These are phyloP conservation scores for Candida golubevii DNA, from an alignment of 805 yeast species.

Conservation along the genomic window DNA sequence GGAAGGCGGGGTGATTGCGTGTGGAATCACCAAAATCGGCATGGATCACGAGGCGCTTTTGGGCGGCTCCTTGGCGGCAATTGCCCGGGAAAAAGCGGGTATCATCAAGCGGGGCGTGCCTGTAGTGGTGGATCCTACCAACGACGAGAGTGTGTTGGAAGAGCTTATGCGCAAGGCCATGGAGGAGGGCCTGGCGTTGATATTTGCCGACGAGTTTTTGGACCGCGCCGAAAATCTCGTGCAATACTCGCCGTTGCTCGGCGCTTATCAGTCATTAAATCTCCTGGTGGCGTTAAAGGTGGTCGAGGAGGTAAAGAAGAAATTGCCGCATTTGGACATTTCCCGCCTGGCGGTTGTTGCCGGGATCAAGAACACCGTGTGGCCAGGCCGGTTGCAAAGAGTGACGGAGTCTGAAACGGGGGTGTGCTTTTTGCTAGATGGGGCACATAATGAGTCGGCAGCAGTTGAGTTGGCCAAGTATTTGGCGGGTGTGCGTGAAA, in stretches of 20 bases:
- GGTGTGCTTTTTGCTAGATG: conserved; percentile 59
- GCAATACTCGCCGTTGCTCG: conserved; percentile 57
- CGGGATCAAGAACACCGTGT: conserved; percentile 55
- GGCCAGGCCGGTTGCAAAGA: conserved; percentile 88
- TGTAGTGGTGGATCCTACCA: conserved; percentile 39
- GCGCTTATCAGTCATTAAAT: conserved; percentile 70
- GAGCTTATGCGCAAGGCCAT: conserved; percentile 41
- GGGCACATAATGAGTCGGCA: conserved; percentile 89
- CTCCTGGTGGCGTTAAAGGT: conserved; percentile 62
- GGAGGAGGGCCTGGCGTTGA: conserved; percentile 24
- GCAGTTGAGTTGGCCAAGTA: conserved; percentile 66
- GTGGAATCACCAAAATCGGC: conserved; percentile 82
- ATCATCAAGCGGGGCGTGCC: conserved; percentile 62
- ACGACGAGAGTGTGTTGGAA: conserved; percentile 38
- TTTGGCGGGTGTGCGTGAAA: conserved; percentile 28
- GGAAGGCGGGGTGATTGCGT: conserved; percentile 45
- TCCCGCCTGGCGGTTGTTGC: conserved; percentile 30
- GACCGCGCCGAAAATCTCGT: conserved; percentile 18
- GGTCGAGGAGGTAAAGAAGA: conserved; percentile 33
- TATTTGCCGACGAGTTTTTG: conserved; percentile 18
- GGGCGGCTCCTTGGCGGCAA: conserved; percentile 60
- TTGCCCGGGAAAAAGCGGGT: conserved; percentile 84
- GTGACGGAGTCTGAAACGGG: conserved; percentile 21
- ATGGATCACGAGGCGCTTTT: conserved; percentile 78
- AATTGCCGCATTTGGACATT: conserved; percentile 22